Base-by-base conservation (phyloP, 2,329 filamentous ascomycete species). In the Metarhizium rileyi region DNA sequence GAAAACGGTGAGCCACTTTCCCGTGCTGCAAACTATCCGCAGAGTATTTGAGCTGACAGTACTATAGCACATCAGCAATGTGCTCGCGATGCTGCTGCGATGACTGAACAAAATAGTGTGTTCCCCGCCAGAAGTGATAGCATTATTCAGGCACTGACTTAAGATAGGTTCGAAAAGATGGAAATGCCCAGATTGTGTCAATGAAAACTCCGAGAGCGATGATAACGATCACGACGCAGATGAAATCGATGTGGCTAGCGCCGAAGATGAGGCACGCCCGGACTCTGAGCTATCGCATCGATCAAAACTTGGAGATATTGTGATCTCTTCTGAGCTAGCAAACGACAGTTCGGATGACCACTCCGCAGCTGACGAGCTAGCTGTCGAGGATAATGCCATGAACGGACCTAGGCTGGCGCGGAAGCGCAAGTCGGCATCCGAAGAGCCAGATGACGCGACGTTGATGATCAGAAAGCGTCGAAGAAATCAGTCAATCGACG, bases 11-110 rank as follows among this genome's bases (percentile, higher is more conserved):
- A 68, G 87, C 80, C 48, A 44, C 47, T 20, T 26, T 27, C 35
- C 55, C 53, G 52, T 50, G 53, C 55, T 48, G 38, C 57, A 61
- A 38, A 5, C 26, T 8, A 53, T 60, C n/a, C 12, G 18, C 2
- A 20, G 16, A 6, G 4, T 10, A n/a, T 2, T 14, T 43, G 55
- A 56, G 58, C 70, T 75, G 60, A 77, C 63, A 55, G 68, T 61
- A 72, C 63, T 72, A 26, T 25, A 95, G 91, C 90, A 61, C 91
- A 97, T 73, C 83, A 86, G 66, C 86, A 93, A 77, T 96, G 91
- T 70, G 90, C 89, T 51, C 82, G 85, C 62, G 80, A 86, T 63
- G 79, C 81, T 70, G 66, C 59, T 18, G 64, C 66, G 12, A 59
- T 68, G 60, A 66, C 57, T 23, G 60, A 62, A 44, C 52, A 59